These are phyloP conservation scores for Bonia amplexicaulis DNA, from an alignment of 176 grass and related monocot species.

Conservation along the genomic window DNA sequence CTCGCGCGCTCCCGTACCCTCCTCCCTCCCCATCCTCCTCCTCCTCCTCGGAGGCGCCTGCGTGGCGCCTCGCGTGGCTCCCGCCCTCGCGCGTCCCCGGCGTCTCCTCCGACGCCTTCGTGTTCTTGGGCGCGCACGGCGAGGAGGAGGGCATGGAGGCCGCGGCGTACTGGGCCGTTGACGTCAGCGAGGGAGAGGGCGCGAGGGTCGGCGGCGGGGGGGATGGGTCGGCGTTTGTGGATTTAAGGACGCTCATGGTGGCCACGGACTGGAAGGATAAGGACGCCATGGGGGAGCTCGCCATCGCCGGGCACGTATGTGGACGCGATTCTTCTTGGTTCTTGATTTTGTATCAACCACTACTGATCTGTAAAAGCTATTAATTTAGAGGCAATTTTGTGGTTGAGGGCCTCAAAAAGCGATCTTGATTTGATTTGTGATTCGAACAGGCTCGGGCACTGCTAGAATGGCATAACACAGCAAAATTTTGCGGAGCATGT, in stretches of 20 bases:
- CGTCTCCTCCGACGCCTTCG: conserved; percentile 42
- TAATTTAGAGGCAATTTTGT: background rate
- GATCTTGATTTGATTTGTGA: background rate
- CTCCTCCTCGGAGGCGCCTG: conserved; percentile 10
- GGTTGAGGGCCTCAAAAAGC: background rate
- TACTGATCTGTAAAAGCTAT: background rate
- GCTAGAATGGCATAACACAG: conserved; percentile 74
- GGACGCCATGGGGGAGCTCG: conserved; percentile 63
- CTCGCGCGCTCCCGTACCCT: conserved; percentile 48
- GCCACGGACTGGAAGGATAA: conserved; percentile 77
- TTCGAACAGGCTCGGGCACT: conserved; percentile 62
- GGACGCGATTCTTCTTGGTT: background rate
- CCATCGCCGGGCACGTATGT: conserved; percentile 77
- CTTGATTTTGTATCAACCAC: background rate
- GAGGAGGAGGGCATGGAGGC: conserved; percentile 31
- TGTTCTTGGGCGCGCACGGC: conserved; percentile 63
- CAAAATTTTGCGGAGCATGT: conserved; percentile 81
- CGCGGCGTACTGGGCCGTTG: conserved; percentile 68
- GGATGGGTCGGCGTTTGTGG: conserved; percentile 61
- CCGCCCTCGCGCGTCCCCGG: conserved; percentile 41
- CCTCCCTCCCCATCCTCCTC: background rate
- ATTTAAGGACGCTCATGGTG: conserved; percentile 88
- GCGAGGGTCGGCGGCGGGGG: conserved; percentile 29
- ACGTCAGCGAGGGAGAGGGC: conserved; percentile 31
- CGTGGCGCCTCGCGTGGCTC: conserved; percentile 69